Evolutionary conservation across 2,329 filamentous ascomycete species (phyloP).

Genomic region (Botryotinia convoluta): DNA sequence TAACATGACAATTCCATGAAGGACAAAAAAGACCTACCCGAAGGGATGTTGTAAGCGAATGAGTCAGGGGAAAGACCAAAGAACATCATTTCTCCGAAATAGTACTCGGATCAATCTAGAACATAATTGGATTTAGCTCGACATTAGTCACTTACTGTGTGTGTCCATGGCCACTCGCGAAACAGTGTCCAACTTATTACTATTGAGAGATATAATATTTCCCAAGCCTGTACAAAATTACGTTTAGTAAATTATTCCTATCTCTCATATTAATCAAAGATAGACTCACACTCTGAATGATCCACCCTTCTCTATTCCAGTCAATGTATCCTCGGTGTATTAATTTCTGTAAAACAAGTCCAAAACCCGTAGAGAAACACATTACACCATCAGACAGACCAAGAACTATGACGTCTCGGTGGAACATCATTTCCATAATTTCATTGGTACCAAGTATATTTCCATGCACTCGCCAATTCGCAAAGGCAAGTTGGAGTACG

Average conservation of each 20-base stretch:
- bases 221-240: constrained; percentile 56
- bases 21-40: constrained; percentile 56
- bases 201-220: constrained; percentile 59
- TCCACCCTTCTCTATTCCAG: constrained; percentile 70
- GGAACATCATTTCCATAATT: constrained; percentile 67
- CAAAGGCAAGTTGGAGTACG: constrained; percentile 62
- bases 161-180: constrained; percentile 79
- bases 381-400: constrained; percentile 66
- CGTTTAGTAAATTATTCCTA: constrained; percentile 4
- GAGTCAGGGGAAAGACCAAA: not conserved
- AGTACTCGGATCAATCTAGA: not conserved
- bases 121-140: not conserved
- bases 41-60: constrained; percentile 6
- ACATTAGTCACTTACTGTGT: constrained; percentile 52
- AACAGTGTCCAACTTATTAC: constrained; percentile 65
- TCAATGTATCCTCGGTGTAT: constrained; percentile 58
- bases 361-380: constrained; percentile 63
- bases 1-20: constrained; percentile 71
- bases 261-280: not conserved
- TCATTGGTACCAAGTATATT: constrained; percentile 68
- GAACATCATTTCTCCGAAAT: not conserved
- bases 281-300: constrained; percentile 62
- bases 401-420: constrained; percentile 53
- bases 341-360: constrained; percentile 61
- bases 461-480: constrained; percentile 68